phyloP scores from a whole-genome alignment of 495 filamentous ascomycete species.

The Cairneyella variabilis region DNA sequence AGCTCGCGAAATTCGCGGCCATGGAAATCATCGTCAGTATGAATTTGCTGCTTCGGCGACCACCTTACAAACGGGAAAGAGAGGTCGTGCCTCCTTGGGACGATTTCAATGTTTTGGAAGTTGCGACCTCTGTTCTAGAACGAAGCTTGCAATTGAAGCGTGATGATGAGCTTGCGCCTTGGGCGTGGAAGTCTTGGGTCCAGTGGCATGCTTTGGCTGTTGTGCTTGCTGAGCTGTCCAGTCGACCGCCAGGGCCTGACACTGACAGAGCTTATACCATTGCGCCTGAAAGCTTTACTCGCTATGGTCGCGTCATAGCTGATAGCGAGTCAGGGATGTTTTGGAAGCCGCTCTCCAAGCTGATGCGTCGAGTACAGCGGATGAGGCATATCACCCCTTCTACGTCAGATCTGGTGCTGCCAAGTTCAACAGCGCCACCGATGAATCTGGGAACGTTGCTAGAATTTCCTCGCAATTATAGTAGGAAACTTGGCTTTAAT shows the following conservation, averaged over 20 bases:
- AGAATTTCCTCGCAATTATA: too few species aligned
- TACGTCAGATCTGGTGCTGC: too few species aligned
- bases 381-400: too few species aligned
- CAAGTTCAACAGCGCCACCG: neutral
- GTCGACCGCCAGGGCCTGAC: neutral
- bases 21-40: neutral
- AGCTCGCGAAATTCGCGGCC: neutral
- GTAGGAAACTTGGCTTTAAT: too few species aligned
- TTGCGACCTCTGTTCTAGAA: neutral
- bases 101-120: neutral
- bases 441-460: neutral
- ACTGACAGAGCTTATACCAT: neutral
- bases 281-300: neutral
- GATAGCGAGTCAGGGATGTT: conserved; percentile 1
- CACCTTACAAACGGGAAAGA: neutral
- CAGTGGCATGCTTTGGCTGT: conserved; percentile 4
- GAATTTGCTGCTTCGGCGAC: neutral
- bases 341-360: conserved; percentile 29
- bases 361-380: conserved; percentile 22
- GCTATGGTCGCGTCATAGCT: neutral
- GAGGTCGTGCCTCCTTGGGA: neutral
- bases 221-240: conserved; percentile 1
- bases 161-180: neutral
- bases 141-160: neutral
- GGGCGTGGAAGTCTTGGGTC: conserved; percentile 1